Conservation (phyloP, 805 yeast genomes). For the Starmerella sp. region DNA sequence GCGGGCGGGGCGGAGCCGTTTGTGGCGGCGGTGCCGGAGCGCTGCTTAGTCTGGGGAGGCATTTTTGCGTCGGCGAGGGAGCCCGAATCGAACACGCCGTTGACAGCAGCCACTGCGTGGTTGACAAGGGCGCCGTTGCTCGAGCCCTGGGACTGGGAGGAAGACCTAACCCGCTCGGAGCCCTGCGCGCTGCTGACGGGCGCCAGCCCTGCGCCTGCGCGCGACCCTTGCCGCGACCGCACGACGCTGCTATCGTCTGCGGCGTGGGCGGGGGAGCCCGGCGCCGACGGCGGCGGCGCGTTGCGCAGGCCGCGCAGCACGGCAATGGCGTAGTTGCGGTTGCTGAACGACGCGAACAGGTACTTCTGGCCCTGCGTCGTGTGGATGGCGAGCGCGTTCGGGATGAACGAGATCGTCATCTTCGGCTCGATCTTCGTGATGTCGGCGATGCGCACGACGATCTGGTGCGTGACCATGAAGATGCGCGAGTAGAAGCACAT, state of each 20-base stretch:
- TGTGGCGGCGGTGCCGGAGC: slow-evolving; percentile 32
- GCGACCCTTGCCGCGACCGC: slow-evolving; percentile 1
- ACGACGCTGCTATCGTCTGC: neutral
- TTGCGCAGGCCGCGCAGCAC: slow-evolving; percentile 37
- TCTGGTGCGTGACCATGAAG: slow-evolving; percentile 80
- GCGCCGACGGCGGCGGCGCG: slow-evolving; percentile 21
- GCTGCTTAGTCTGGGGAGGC: slow-evolving; percentile 13
- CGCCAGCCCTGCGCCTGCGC: neutral
- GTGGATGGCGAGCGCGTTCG: slow-evolving; percentile 72
- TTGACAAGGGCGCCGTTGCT: neutral
- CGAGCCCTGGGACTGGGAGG: neutral
- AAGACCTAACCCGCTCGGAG: slow-evolving; percentile 2
- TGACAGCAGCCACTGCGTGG: slow-evolving; percentile 1
- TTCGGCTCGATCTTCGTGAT: slow-evolving; percentile 66
- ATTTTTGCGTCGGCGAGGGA: neutral
- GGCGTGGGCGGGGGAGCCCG: neutral
- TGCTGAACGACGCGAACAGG: slow-evolving; percentile 75
- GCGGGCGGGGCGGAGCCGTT: neutral
- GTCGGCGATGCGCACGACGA: slow-evolving; percentile 61
- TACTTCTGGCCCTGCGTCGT: slow-evolving; percentile 39
- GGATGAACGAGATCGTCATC: slow-evolving; percentile 78
- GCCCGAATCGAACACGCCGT: slow-evolving; percentile 5
- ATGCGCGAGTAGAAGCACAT: slow-evolving; percentile 79
- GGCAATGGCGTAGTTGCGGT: slow-evolving; percentile 67
- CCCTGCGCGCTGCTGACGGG: neutral